A percentile compares a stretch with the other conserved stretches of the same genome.
These are phyloP conservation scores for Fusarium incarnatum DNA, from an alignment of 2,329 filamentous ascomycete genomes.

Conservation along the genomic window DNA sequence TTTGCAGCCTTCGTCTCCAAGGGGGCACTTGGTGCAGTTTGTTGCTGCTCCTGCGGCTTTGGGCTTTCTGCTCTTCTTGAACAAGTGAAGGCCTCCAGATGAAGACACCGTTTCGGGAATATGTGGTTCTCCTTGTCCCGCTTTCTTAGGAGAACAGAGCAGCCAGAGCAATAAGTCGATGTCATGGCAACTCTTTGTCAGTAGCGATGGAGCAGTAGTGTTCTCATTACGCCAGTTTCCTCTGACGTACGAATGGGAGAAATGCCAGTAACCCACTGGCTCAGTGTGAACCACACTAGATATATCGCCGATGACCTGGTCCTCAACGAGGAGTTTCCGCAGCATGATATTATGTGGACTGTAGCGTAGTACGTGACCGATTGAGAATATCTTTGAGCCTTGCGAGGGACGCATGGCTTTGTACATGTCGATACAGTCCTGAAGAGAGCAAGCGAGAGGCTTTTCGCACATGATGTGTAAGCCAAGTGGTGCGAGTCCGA, in stretches of 20 bases:
- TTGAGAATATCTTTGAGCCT: constrained; percentile 75
- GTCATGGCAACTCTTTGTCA: constrained; percentile 97
- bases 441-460: constrained; percentile 82
- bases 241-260: constrained; percentile 87
- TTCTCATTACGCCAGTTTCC: constrained; percentile 93
- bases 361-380: constrained; percentile 94
- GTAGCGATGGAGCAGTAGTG: constrained; percentile 79
- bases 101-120: constrained; percentile 82
- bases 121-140: constrained; percentile 67
- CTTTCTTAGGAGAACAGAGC: constrained; percentile 75
- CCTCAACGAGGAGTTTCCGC: constrained; percentile 79
- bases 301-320: constrained; percentile 84
- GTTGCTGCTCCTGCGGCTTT: constrained; percentile 78
- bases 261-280: constrained; percentile 97
- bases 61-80: constrained; percentile 81
- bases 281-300: constrained; percentile 91
- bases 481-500: constrained; percentile 74
- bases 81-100: constrained; percentile 80
- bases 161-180: constrained; percentile 95
- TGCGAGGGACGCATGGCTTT: constrained; percentile 60
- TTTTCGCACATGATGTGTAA: constrained; percentile 97
- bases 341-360: constrained; percentile 92
- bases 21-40: constrained; percentile 82
- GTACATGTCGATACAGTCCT: constrained; percentile 83
- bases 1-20: constrained; percentile 77